Percentiles rank a stretch among this genome's conserved stretches.
These are phyloP conservation scores for Calophaca sinica DNA, from an alignment of 306 rosid genomes.

Conservation along the genomic window DNA sequence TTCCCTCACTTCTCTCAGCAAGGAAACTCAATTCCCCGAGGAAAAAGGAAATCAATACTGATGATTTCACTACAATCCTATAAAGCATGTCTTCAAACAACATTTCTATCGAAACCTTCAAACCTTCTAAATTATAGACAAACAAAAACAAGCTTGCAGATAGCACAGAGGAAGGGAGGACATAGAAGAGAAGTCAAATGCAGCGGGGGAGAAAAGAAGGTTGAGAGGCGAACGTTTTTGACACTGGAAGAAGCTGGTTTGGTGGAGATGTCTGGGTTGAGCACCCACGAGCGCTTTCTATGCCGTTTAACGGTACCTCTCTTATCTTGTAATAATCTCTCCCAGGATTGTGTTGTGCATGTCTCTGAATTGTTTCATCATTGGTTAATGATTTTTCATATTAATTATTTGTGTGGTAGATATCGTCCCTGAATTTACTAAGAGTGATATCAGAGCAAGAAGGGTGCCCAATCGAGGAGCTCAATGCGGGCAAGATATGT, in stretches of 20 bases:
- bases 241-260: constrained; percentile 86
- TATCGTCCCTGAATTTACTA: constrained; percentile 80
- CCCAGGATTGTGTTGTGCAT: too few species aligned
- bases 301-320: constrained; percentile 82
- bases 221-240: constrained; percentile 64
- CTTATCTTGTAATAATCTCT: background rate
- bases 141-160: constrained; percentile 5
- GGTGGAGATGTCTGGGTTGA: constrained; percentile 85
- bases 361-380: background rate
- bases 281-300: constrained; percentile 83
- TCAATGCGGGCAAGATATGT: constrained; percentile 76
- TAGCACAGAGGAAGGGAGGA: constrained; percentile 23
- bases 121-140: constrained; percentile 37
- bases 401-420: constrained; percentile 47
- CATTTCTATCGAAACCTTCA: constrained; percentile 40
- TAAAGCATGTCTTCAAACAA: constrained; percentile 46
- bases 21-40: too few species aligned
- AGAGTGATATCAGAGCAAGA: constrained; percentile 92
- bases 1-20: background rate
- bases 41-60: background rate
- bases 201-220: constrained; percentile 49
- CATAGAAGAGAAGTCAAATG: constrained; percentile 46
- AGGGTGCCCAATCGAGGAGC: constrained; percentile 82
- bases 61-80: constrained; percentile 59
- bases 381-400: background rate